phyloP scores from a whole-genome alignment of 176 grass and related monocot species.

The Thalia dealbata region DNA sequence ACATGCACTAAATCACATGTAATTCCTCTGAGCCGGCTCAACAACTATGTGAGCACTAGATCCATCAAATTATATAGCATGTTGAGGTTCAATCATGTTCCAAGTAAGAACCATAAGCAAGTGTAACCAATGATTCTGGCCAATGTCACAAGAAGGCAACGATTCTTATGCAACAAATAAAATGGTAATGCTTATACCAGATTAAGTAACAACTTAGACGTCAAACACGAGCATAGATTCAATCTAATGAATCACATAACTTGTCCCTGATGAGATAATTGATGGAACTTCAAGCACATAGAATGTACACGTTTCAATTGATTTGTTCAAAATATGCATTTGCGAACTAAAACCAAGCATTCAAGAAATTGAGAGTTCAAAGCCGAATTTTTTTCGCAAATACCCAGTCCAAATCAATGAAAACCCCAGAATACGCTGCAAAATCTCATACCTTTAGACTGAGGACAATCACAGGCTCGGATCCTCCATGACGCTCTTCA shows the following conservation, averaged over 20 bases:
- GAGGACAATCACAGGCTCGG: not conserved
- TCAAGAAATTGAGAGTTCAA: not conserved
- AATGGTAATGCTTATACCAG: not conserved
- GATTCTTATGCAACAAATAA: not conserved
- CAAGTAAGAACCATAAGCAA: not conserved
- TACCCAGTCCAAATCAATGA: not conserved
- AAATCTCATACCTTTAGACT: not conserved
- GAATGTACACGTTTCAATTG: no score
- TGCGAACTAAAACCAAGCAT: not conserved
- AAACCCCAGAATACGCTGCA: not conserved
- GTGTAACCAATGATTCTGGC: not conserved
- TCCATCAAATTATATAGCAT: not conserved
- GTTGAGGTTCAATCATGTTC: not conserved
- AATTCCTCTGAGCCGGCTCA: not conserved
- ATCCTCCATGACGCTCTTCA: constrained; percentile 76
- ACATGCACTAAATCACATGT: not conserved
- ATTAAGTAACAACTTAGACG: not conserved
- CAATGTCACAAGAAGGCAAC: not conserved
- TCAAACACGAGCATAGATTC: no score
- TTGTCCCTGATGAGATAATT: not conserved
- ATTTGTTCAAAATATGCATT: no score
- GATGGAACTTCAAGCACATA: not conserved
- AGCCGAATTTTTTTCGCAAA: not conserved
- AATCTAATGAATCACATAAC: constrained; percentile 1
- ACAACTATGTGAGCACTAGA: not conserved